phyloP scores from a whole-genome alignment of 106 monocot species.

The Dendrobium officinale region DNA sequence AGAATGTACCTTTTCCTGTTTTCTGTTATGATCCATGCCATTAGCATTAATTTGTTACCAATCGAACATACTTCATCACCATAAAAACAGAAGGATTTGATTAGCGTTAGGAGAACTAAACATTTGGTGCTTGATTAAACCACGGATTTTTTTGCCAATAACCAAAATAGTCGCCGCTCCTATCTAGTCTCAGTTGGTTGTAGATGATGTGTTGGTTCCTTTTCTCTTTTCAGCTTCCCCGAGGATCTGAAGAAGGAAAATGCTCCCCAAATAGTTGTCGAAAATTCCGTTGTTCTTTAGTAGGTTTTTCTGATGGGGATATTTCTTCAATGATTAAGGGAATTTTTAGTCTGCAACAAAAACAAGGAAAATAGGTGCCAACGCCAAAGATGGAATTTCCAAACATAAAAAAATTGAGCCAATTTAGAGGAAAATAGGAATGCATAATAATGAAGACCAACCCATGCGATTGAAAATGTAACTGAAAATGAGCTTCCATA shows the following conservation, averaged over 20 bases:
- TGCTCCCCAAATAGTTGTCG: not conserved
- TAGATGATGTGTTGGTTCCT: too few species aligned
- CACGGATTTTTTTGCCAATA: constrained; percentile 3
- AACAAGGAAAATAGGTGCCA: too few species aligned
- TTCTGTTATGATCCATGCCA: not conserved
- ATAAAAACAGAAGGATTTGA: not conserved
- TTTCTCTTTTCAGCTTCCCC: not conserved
- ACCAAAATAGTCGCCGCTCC: not conserved
- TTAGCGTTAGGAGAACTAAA: not conserved
- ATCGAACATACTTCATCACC: not conserved
- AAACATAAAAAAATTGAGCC: too few species aligned
- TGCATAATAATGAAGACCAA: too few species aligned
- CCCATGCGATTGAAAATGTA: too few species aligned
- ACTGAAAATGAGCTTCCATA: too few species aligned
- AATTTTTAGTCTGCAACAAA: not conserved
- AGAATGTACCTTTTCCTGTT: not conserved
- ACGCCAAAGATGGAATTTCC: too few species aligned
- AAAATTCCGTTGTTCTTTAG: not conserved
- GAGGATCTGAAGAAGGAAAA: not conserved
- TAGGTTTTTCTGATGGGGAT: not conserved
- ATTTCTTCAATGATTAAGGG: not conserved
- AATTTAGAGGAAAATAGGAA: too few species aligned
- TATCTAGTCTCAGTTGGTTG: not conserved
- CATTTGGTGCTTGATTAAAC: not conserved
- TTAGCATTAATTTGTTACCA: not conserved